Evolutionary conservation across 2,329 filamentous ascomycete species (phyloP), one percentile per base, ranked within the genome.

Genomic region (Sclerotinia nivalis): DNA sequence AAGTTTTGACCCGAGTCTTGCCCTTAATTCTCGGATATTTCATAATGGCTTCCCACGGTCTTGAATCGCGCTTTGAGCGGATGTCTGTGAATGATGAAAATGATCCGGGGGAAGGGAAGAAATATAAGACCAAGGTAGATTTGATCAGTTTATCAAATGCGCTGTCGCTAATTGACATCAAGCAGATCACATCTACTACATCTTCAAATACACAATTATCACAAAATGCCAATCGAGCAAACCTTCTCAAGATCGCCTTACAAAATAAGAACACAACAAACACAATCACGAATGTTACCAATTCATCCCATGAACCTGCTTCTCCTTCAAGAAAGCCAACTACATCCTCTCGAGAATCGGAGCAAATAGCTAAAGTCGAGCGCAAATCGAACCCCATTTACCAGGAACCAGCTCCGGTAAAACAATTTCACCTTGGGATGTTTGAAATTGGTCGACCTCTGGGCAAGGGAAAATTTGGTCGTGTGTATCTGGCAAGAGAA

Each of bases 81-180:
- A 88, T 97, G 82, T 91, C 92, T 28, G 92, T 97, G 72, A 91
- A 92, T 76, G 94, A 97, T 78, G 94, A 97, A 81, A 96, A 95
- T 78, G 90, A 93, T 71, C 81, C 83, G 45, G 82, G 82, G 68
- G 84, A 87, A 73, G 83, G 82, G 72, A 81, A 82, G 69, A 85
- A 85, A 72, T 84, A 88, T 74, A 97, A 96, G 82, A 81, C 88
- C 72, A 97, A 97, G 89, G 93, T 95, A 84, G 70, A 78, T 73
- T 58, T 20, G 0, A n/a, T 34, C 56, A 66, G 81, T 8, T 2
- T 49, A 22, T 43, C 1, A n/a, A 55, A 40, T 37, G 18, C 18
- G 22, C 37, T 8, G 22, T 50, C n/a, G 20, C 31, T 83, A 72
- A 82, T 82, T 69, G 73, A 83, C 69, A 79, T 71, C 56, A 71